These are phyloP conservation scores for Talaromyces marneffei DNA, from an alignment of 2,329 filamentous ascomycete genomes.

Conservation along the genomic window DNA sequence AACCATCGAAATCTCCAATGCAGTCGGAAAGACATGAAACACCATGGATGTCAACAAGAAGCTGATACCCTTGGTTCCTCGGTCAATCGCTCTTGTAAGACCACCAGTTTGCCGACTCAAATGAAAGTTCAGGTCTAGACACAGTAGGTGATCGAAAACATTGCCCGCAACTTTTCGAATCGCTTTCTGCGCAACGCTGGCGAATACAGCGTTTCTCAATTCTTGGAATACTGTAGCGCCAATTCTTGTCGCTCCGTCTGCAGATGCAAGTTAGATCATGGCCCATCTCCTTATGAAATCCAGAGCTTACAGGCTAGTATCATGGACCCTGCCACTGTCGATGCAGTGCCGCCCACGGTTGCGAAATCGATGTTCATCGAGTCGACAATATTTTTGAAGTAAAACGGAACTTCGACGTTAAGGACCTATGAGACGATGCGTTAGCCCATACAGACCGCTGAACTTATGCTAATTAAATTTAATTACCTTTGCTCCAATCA, in stretches of 20 bases:
- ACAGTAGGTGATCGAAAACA: constrained; percentile 85
- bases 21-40: constrained; percentile 91
- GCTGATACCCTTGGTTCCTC: constrained; percentile 97
- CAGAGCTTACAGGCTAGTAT: constrained; percentile 69
- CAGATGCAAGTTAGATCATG: constrained; percentile 15
- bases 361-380: constrained; percentile 93
- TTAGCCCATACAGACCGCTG: not conserved
- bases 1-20: constrained; percentile 88
- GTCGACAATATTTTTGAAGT: constrained; percentile 97
- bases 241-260: constrained; percentile 78
- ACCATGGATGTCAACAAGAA: constrained; percentile 97
- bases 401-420: constrained; percentile 97
- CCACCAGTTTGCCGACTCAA: constrained; percentile 91
- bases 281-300: not conserved
- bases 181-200: constrained; percentile 92
- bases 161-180: constrained; percentile 86
- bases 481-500: constrained; percentile 76
- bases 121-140: constrained; percentile 88
- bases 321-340: constrained; percentile 83
- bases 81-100: constrained; percentile 85
- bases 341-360: constrained; percentile 80
- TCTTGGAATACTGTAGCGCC: constrained; percentile 88
- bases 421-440: constrained; percentile 49
- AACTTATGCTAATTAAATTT: not conserved
- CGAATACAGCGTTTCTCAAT: constrained; percentile 90